Base-by-base conservation (phyloP, 2,329 filamentous ascomycete species). In the Tolypocladium inflatum region DNA sequence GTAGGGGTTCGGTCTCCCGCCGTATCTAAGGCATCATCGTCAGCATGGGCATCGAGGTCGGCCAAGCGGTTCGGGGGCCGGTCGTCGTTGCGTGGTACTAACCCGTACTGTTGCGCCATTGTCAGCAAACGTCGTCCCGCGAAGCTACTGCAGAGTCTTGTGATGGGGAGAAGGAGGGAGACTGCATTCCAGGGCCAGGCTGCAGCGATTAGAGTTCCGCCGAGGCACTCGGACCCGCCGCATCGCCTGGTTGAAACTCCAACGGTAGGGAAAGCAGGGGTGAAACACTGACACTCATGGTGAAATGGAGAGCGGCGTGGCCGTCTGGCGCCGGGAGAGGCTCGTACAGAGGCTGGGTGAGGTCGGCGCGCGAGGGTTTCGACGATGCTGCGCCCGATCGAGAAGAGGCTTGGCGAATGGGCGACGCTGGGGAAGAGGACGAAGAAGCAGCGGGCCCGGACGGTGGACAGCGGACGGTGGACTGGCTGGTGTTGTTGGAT, bases 1-100 rank as follows among this genome's bases (percentile, higher is more conserved):
- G 66, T 81, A 86, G 57, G 83, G 83, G 72, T 86, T 85, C 60
- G 73, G 71, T 64, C 73, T 73, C 58, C 74, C 76, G 61, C 79
- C 78, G 75, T 85, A 84, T 73, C 80, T 85, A 67, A 41, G 60
- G 39, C 23, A 15, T 19, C 37, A 6, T 26, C 19, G 21, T 56
- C 30, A 33, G 21, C n/a, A 17, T 41, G 21, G 26, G 55, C 21
- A 23, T 23, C 50, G 53, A 50, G 55, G 71, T 77, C 65, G 77
- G 71, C 30, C 26, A 33, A 19, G 45, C 23, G 26, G 15, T 30
- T 13, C 48, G 30, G 8, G 30, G 19, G 19, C 4, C 30, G 8
- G 30, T 11, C 48, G 48, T 51, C 19, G 30, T 19, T 35, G 26
- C 2, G 45, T 55, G 58, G 62, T 63, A 79, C 78, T 73, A 72